Evolutionary conservation across 2,329 filamentous ascomycete species (phyloP).

Genomic region (Blastomyces percursus): DNA sequence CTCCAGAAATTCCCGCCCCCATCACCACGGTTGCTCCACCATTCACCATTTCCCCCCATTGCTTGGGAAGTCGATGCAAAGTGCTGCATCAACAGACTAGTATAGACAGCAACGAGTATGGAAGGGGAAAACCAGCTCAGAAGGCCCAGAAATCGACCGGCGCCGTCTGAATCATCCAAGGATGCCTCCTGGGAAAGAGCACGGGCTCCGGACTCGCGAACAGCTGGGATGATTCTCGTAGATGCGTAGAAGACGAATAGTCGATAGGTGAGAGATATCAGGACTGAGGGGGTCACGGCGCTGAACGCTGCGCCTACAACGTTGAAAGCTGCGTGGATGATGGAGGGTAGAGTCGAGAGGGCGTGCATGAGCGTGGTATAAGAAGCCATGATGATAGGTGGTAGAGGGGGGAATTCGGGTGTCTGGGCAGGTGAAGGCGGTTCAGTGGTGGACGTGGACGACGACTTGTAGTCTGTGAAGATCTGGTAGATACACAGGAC

Average conservation of each 20-base stretch:
- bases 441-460: slow-evolving; percentile 55
- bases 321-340: slow-evolving; percentile 70
- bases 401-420: slow-evolving; percentile 79
- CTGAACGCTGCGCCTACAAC: slow-evolving; percentile 87
- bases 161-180: slow-evolving; percentile 74
- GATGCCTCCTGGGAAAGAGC: slow-evolving; percentile 75
- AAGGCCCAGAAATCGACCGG: slow-evolving; percentile 67
- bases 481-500: slow-evolving; percentile 99
- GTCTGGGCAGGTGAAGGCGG: slow-evolving; percentile 45
- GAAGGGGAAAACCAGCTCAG: slow-evolving; percentile 91
- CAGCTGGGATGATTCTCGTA: slow-evolving; percentile 87
- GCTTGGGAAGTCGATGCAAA: slow-evolving; percentile 60
- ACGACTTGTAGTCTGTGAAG: slow-evolving; percentile 94
- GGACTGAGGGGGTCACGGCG: slow-evolving; percentile 88
- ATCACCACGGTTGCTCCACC: slow-evolving; percentile 79
- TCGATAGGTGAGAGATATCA: slow-evolving; percentile 88
- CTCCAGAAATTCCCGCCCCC: slow-evolving; percentile 81
- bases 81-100: slow-evolving; percentile 87
- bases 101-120: slow-evolving; percentile 92
- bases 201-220: slow-evolving; percentile 73
- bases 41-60: slow-evolving; percentile 53
- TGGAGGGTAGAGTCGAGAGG: slow-evolving; percentile 69
- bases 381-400: slow-evolving; percentile 95
- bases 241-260: slow-evolving; percentile 93
- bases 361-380: slow-evolving; percentile 85